Base-by-base conservation (phyloP, 306 rosid genomes). In the Dalbergia oliveri region DNA sequence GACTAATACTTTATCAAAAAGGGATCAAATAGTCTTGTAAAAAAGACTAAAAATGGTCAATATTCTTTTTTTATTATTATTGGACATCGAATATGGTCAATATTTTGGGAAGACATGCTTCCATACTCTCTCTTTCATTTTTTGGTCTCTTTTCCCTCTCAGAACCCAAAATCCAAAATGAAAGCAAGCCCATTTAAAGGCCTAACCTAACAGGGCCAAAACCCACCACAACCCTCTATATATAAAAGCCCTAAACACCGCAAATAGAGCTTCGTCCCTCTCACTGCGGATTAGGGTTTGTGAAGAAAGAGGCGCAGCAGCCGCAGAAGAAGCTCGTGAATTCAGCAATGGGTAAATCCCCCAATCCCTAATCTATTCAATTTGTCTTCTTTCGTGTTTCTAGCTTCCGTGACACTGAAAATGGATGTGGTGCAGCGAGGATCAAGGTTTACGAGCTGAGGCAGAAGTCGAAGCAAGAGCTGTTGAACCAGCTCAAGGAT, bases 401-500 rank as follows among this genome's bases (percentile, higher is more conserved):
- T 35, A 34, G 31, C 39, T 66, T 34, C 53, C 76, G 62, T 47
- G 49, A 50, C 57, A 18, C 68, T 69, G 5, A 61, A 72, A 44
- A 8, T n/a, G 43, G 34, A 1, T 58, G 4, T 83, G 7, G 7
- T 53, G 64, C 84, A 96, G 99, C 99, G 50, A 93, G 99, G 86
- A 93, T 96, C 88, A 95, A 91, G 92, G 98, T 93, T 56, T 94
- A 95, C 69, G 99, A 95, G 88, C 77, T 95, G 74, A 90, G 99
- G 84, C 97, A 95, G 86, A 95, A 95, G 77, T 6, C 87, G 2
- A 93, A 91, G 88, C 78, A 68, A 1, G 99, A 95, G 10, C 85
- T 95, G 14, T 71, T 89, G 90, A 73, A 4, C 70, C 99, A 95
- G 90, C 91, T 93, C 13, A 95, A 93, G 90, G 99, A 95, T 69